Evolutionary conservation across 192 early-diverging fungal species (phyloP), one percentile per base, ranked within the genome.

Genomic region (Entophlyctis luteolus): DNA sequence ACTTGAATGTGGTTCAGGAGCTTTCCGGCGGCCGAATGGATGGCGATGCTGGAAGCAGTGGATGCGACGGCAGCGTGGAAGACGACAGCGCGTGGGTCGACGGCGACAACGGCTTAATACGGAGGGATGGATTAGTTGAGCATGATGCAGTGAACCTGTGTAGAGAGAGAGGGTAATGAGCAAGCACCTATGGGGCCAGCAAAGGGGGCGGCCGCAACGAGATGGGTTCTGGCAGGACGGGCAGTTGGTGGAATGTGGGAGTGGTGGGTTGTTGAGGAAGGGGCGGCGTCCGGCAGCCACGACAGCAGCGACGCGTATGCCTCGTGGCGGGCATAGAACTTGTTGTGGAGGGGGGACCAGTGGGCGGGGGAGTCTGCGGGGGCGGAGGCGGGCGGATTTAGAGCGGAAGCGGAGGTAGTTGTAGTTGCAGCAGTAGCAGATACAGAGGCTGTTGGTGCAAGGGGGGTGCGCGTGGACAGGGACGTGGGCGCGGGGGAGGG

Each of bases 291-390:
- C 90, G 96, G 91, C 3, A 93, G 77, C n/a, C 88, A 86, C 29
- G 87, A 87, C 96, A 95, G 97, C 50, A 85, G 72, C 88, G 97
- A 86, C 18, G 87, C 70, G 69, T 99, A 99, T 10, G 91, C 76
- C 67, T 91, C 89, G 57, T 91, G 84, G 67, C 90, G 77, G 46
- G 86, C 75, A 47, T 62, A 45, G 35, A 55, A 49, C 12, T 35
- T 54, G 39, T 59, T 67, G 45, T 55, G 50, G 14, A 67, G 55
- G 5, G 38, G 54, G 2, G 20, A 57, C 52, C 55, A 67, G n/a
- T n/a, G n/a, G n/a, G n/a, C n/a, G n/a, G n/a, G n/a, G n/a, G n/a
- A n/a, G n/a, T n/a, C n/a, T n/a, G n/a, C n/a, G n/a, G n/a, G n/a
- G n/a, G n/a, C n/a, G n/a, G n/a, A n/a, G n/a, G n/a, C n/a, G n/a